Conservation (phyloP, 768 basidiomycete species). For the Serendipita sp. region DNA sequence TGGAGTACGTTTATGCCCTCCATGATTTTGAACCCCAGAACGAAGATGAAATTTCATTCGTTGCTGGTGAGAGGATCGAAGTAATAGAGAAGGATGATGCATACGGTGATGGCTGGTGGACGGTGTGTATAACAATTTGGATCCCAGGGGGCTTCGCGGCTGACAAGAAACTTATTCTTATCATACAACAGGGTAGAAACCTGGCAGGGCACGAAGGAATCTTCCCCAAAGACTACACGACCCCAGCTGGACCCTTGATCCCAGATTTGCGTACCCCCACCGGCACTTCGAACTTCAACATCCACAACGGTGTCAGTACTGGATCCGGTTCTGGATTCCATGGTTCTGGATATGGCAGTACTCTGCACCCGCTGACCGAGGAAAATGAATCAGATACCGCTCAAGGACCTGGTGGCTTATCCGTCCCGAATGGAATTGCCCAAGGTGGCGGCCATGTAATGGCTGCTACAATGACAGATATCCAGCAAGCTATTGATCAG, state of each 20-base stretch:
- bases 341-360: constrained; percentile 8
- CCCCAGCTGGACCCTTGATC: constrained; percentile 20
- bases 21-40: constrained; percentile 86
- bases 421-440: not conserved
- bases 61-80: constrained; percentile 71
- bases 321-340: not conserved
- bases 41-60: constrained; percentile 81
- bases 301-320: not conserved
- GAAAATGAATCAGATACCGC: constrained; percentile 17
- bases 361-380: constrained; percentile 32
- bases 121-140: constrained; percentile 28
- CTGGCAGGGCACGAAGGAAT: constrained; percentile 61
- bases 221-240: constrained; percentile 82
- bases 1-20: constrained; percentile 69
- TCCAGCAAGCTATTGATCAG: constrained; percentile 81
- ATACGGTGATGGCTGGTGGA: constrained; percentile 95
- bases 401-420: not conserved
- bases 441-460: constrained; percentile 30
- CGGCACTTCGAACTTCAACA: not conserved
- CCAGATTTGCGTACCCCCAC: not conserved
- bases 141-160: not conserved
- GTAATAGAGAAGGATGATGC: constrained; percentile 86
- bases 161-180: not conserved
- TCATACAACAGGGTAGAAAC: constrained; percentile 7
- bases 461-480: constrained; percentile 78